These are phyloP conservation scores for Clohesyomyces aquaticus DNA, from an alignment of 495 filamentous ascomycete genomes.

Conservation along the genomic window DNA sequence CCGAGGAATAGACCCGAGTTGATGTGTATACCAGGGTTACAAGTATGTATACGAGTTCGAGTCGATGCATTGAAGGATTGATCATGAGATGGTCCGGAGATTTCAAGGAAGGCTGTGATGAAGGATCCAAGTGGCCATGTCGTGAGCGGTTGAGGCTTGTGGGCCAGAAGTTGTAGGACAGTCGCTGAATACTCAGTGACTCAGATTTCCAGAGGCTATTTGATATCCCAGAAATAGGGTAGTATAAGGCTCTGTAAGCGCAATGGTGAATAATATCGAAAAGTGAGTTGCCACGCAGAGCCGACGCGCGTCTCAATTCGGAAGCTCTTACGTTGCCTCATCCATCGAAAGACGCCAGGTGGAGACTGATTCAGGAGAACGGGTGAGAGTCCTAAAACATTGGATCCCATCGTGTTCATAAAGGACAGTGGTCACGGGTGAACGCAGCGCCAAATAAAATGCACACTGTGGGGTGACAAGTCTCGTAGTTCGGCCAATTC, in stretches of 20 bases:
- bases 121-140: not conserved
- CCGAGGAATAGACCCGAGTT: not conserved
- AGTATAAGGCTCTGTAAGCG: not conserved
- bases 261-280: not conserved
- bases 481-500: not conserved
- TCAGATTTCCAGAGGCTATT: not conserved
- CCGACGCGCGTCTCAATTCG: constrained; percentile 21
- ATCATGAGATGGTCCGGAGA: not conserved
- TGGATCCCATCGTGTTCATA: not conserved
- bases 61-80: not conserved
- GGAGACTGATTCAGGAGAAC: not conserved
- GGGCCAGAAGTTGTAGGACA: no score
- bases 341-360: constrained; percentile 2
- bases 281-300: constrained; percentile 13
- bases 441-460: not conserved
- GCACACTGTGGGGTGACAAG: constrained; percentile 2
- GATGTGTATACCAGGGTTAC: not conserved
- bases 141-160: no score
- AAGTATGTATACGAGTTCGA: not conserved
- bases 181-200: no score
- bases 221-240: not conserved
- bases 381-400: constrained; percentile 14
- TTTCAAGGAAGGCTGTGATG: not conserved
- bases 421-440: not conserved
- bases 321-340: constrained; percentile 19